A percentile compares a stretch with the other conserved stretches of the same genome.
Evolutionary conservation across 2,329 filamentous ascomycete genomes (phyloP).

Genomic region (Penicillium thymicola): DNA sequence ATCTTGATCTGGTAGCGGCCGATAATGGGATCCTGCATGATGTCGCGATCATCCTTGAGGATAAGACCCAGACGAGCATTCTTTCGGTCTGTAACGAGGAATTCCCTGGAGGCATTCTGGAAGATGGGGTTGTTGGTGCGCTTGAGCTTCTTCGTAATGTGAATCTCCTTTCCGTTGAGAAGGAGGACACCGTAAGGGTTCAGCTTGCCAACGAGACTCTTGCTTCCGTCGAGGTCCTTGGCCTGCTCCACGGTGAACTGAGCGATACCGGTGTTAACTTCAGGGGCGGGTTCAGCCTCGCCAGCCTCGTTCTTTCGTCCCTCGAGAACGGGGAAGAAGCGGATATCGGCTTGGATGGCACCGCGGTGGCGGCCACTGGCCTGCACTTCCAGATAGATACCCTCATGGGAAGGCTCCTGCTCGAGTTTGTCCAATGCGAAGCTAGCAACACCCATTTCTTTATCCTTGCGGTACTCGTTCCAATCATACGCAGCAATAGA

Average conservation of each 20-base stretch:
- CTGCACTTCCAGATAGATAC: constrained; percentile 78
- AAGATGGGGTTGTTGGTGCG: constrained; percentile 97
- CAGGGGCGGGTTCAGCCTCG: constrained; percentile 73
- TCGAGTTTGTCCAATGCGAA: constrained; percentile 83
- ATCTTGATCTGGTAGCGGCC: constrained; percentile 95
- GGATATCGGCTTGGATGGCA: constrained; percentile 73
- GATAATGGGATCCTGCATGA: constrained; percentile 76
- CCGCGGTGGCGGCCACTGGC: constrained; percentile 81
- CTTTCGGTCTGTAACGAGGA: constrained; percentile 91
- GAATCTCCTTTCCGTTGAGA: constrained; percentile 88
- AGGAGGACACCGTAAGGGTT: constrained; percentile 88
- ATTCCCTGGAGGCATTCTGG: constrained; percentile 87
- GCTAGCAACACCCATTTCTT: constrained; percentile 82
- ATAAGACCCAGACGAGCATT: constrained; percentile 85
- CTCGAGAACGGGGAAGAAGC: constrained; percentile 92
- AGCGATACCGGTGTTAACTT: constrained; percentile 89
- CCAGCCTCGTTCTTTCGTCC: constrained; percentile 66
- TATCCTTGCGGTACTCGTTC: constrained; percentile 95
- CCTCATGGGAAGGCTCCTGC: constrained; percentile 72
- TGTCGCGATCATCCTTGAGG: constrained; percentile 91
- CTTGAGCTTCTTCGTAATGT: constrained; percentile 88
- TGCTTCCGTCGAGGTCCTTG: constrained; percentile 89
- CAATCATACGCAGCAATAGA: constrained; percentile 85
- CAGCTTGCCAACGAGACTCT: constrained; percentile 85
- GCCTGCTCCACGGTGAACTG: constrained; percentile 92